Percentiles rank a stretch among this genome's conserved stretches.
Conservation (phyloP, 2,329 filamentous ascomycete genomes). For the Penicillium decumbens region DNA sequence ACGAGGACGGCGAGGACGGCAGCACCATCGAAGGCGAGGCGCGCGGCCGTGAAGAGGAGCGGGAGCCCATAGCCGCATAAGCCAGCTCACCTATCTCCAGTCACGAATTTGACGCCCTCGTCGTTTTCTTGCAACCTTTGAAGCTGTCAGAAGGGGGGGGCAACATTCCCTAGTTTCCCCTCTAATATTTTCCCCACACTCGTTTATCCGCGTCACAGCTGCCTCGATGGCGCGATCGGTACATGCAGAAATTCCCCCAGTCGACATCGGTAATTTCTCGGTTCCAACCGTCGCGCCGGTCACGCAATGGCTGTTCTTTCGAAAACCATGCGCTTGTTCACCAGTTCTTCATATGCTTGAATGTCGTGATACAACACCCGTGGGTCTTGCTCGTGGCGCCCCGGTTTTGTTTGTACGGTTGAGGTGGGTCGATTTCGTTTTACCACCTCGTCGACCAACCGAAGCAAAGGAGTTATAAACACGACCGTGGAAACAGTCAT, state of each 20-base stretch:
- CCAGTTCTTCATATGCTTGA: neutral
- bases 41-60: conserved; percentile 37
- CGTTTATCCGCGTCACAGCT: conserved; percentile 1
- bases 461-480: neutral
- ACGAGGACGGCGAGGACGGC: conserved; percentile 43
- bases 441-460: neutral
- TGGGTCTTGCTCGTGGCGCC: conserved; percentile 12
- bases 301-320: neutral
- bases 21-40: conserved; percentile 32
- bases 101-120: conserved; percentile 15
- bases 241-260: neutral
- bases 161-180: neutral
- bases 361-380: conserved; percentile 17
- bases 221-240: conserved; percentile 1
- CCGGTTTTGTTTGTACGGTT: conserved; percentile 1
- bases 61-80: conserved; percentile 28
- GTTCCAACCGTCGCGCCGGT: neutral
- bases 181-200: neutral
- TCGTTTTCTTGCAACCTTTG: neutral
- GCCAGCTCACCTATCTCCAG: neutral
- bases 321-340: neutral
- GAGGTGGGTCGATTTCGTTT: neutral
- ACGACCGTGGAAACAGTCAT: neutral
- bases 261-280: neutral
- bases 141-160: neutral